These are phyloP conservation scores for Laburnicola sp. DNA, from an alignment of 2,329 filamentous ascomycete species.

Conservation along the genomic window DNA sequence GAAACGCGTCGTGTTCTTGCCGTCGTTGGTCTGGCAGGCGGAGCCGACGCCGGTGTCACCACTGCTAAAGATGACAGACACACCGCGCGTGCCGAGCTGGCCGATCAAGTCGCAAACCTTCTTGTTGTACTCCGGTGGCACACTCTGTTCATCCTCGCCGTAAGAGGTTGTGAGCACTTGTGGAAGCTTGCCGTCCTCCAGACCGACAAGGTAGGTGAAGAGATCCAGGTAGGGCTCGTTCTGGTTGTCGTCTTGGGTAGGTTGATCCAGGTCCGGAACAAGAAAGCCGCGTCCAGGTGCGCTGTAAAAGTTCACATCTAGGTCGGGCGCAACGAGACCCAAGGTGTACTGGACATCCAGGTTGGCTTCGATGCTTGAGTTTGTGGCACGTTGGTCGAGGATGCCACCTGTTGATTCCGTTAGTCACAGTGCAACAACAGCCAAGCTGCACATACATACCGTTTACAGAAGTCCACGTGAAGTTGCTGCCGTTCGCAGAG, in stretches of 20 bases:
- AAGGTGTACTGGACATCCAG: conserved; percentile 65
- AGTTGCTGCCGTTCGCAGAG: conserved; percentile 48
- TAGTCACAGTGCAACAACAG: too few species aligned
- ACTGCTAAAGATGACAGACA: conserved; percentile 62
- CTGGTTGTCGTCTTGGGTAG: conserved; percentile 47
- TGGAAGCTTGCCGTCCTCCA: conserved; percentile 57
- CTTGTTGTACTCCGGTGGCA: conserved; percentile 63
- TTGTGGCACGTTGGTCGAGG: conserved; percentile 26
- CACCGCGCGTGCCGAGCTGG: conserved; percentile 66
- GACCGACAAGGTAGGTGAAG: conserved; percentile 59
- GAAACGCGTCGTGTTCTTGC: conserved; percentile 58
- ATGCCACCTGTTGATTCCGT: conserved; percentile 30
- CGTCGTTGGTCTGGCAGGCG: conserved; percentile 61
- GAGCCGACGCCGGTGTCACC: conserved; percentile 63
- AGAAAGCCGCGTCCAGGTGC: conserved; percentile 61
- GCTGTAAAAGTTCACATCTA: conserved; percentile 60
- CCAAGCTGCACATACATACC: too few species aligned
- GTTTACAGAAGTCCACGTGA: too few species aligned
- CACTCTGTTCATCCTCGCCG: conserved; percentile 66
- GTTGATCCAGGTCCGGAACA: conserved; percentile 52
- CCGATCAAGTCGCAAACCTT: conserved; percentile 66
- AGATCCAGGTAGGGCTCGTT: conserved; percentile 71
- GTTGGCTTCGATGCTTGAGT: conserved; percentile 57
- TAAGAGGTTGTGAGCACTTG: conserved; percentile 67
- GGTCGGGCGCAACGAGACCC: conserved; percentile 56